Evolutionary conservation across 2,329 filamentous ascomycete genomes (phyloP), one percentile per base, ranked within the genome.

Genomic region (Claviceps pusilla): DNA sequence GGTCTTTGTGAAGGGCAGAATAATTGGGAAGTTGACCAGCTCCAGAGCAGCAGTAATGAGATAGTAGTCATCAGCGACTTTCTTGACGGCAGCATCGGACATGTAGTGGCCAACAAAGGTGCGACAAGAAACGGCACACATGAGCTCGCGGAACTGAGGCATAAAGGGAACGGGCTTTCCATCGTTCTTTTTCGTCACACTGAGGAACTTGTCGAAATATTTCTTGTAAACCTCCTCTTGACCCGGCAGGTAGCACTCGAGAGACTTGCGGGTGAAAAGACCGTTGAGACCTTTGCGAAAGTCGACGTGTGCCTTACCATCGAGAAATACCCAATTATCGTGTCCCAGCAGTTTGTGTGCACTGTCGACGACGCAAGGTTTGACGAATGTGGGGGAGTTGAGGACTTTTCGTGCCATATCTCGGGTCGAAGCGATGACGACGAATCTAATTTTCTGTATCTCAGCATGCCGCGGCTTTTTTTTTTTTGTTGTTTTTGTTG

Each of bases 31-130:
- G 76, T 97, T 97, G 76, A 98, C 93, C 49, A 97, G 80, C 71
- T 98, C 93, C 61, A 97, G 80, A 28, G 93, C 93, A 55, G 87
- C 91, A 14, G 93, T 97, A 67, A 97, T 95, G 59, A 91, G 80
- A 72, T 95, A 97, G 74, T 95, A 98, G 72, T 97, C 90, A 70
- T 95, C 86, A 57, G 91, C 86, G 59, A 97, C 93, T 76, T 87
- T 90, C 79, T 94, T 91, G 64, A 97, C 84, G 50, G 86, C 82
- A 67, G 89, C 86, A 56, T 95, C 87, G 48, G 85, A 83, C 70
- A 96, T 91, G 74, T 97, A 97, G 74, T 95, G 84, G 46, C 93
- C 93, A 58, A 95, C 89, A 68, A 97, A 97, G n/a, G 90, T 95
- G 58, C 91, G 86, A 76, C 89, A 93, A 47, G 90, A 95, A 47